Evolutionary conservation across 108 stramenopile species (phyloP), one percentile per base, ranked within the genome.

Genomic region (Pseudonitzschia delicatissima): DNA sequence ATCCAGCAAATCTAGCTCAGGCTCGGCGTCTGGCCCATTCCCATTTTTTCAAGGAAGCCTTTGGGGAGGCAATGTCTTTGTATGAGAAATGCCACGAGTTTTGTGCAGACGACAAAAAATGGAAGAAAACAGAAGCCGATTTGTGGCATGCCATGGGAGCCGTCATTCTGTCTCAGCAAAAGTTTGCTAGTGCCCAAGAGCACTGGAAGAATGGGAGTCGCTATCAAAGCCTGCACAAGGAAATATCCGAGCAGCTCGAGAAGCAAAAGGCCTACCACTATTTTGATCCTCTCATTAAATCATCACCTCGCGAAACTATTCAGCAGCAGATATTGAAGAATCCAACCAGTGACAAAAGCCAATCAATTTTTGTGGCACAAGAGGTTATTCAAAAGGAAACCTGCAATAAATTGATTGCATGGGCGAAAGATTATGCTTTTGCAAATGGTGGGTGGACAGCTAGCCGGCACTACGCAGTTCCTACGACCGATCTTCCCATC

Each of bases 401-500:
- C 40, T 93, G 91, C 55, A 45, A 69, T 32, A 64, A 83, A 25
- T 31, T 87, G 0, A 85, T 93, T 40, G 44, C 64, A 21, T 68
- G 62, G 73, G 87, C 91, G 0, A 64, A 60, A 36, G 68, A 76
- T 17, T 28, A 58, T 23, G 68, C 66, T 21, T 48, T 45, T 9
- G 76, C 64, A 33, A 68, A 36, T 9, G 61, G 64, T 45, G 77
- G 60, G 23, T 98, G 97, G 97, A 96, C 94, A 26, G 92, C 93
- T 15, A 72, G 82, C 28, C 85, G 97, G 0, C 97, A 98, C 74
- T 96, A 96, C 64, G 85, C 96, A 2, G 97, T 98, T n/a, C 97
- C 97, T 31, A 98, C 97, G 12, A 92, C 87, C 35, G 97, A 98
- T 71, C 60, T 96, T 25, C 96, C 96, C 5, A 77, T 98, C 12